Evolutionary conservation across 371 early-diverging fungal genomes (phyloP), one percentile per base, ranked within the genome.

Genomic region (Circinella minor): DNA sequence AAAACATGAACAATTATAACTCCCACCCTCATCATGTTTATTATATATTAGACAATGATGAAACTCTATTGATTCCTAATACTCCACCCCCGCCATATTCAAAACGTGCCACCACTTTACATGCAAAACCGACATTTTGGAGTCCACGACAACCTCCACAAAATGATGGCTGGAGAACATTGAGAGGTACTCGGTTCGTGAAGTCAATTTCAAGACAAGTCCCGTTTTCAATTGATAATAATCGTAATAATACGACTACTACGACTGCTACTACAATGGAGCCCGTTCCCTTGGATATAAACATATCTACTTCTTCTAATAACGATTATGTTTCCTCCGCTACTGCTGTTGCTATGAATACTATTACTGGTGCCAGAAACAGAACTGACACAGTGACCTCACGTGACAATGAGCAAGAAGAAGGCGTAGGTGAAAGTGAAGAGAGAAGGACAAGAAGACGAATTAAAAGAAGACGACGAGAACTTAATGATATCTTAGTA

Each of bases 81-180:
- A 60, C 61, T 10, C 68, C 68, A n/a, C 68, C 68, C 10, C 68
- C 68, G 0, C 68, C 68, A 4, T 67, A 67, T 37, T 36, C 55
- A 37, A 65, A 65, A 14, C 46, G 43, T 36, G 48, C 49, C 36
- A 37, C 46, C 1, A 65, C 54, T 4, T 38, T 69, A 34, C 69
- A 69, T 37, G 63, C 69, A 55, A 59, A 49, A 14, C 69, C 69
- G n/a, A 69, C 69, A 6, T 69, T 69, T 51, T 69, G 69, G 69
- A 69, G 69, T 37, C 69, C 69, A 27, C 49, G 69, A 0, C 51
- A 63, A 36, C 69, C 69, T 37, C 60, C 67, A 15, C 55, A 67
- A 5, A 20, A 54, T n/a, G 60, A 57, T 17, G 36, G 57, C 57
- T 51, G 54, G 60, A 10, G 36, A 20, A 39, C 47, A 36, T 46